These are phyloP conservation scores for Pseudocercospora musae DNA, from an alignment of 2,329 filamentous ascomycete genomes.

Conservation along the genomic window DNA sequence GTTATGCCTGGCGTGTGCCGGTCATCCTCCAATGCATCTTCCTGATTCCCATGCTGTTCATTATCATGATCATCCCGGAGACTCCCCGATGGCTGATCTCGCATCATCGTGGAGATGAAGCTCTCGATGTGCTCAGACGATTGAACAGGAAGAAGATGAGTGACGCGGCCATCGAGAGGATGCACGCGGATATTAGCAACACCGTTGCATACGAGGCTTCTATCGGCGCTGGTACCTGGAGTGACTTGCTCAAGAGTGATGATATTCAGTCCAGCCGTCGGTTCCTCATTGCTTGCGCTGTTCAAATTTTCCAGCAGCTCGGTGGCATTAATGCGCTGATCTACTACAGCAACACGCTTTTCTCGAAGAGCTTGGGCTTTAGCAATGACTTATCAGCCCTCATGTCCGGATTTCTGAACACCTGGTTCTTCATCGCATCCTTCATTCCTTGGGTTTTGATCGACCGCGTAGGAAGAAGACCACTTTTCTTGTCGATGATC, in stretches of 20 bases:
- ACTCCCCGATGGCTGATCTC: slow-evolving; percentile 46
- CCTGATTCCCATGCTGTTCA: slow-evolving; percentile 40
- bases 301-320: slow-evolving; percentile 31
- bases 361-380: slow-evolving; percentile 29
- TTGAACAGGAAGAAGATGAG: slow-evolving; percentile 29
- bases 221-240: slow-evolving; percentile 39
- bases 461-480: slow-evolving; percentile 34
- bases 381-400: slow-evolving; percentile 25
- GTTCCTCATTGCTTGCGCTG: slow-evolving; percentile 31
- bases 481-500: slow-evolving; percentile 34
- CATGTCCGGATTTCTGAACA: slow-evolving; percentile 38
- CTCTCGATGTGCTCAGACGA: slow-evolving; percentile 34
- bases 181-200: slow-evolving; percentile 28
- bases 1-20: slow-evolving; percentile 43
- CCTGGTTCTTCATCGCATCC: slow-evolving; percentile 52
- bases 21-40: slow-evolving; percentile 45
- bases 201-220: slow-evolving; percentile 28
- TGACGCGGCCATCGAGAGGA: slow-evolving; percentile 24
- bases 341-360: slow-evolving; percentile 33
- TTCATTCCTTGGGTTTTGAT: slow-evolving; percentile 46
- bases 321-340: slow-evolving; percentile 33
- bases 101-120: slow-evolving; percentile 40
- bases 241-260: slow-evolving; percentile 31
- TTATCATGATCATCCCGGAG: slow-evolving; percentile 42
- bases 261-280: slow-evolving; percentile 29